Percentiles rank a stretch among this genome's conserved stretches.
These are phyloP conservation scores for Phytophthora nicotianae DNA, from an alignment of 352 stramenopile genomes.

Conservation along the genomic window DNA sequence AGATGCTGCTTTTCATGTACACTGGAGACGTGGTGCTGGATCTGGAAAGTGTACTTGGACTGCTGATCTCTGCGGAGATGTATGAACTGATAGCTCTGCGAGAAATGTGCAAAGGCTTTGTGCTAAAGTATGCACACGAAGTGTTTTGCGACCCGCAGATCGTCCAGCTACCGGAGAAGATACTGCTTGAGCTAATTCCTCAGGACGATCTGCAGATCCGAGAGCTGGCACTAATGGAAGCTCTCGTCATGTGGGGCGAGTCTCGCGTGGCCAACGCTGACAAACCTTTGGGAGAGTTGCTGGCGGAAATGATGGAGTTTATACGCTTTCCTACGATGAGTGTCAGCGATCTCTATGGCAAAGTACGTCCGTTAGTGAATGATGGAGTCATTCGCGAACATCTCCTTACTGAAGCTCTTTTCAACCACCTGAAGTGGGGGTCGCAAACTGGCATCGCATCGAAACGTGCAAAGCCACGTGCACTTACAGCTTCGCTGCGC, in stretches of 20 bases:
- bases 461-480: constrained; percentile 68
- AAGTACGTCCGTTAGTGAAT: constrained; percentile 77
- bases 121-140: constrained; percentile 81
- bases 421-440: constrained; percentile 88
- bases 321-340: constrained; percentile 89
- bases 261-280: constrained; percentile 58
- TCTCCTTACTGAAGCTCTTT: constrained; percentile 82
- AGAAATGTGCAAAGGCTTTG: constrained; percentile 85
- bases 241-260: constrained; percentile 80
- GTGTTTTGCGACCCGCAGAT: constrained; percentile 81
- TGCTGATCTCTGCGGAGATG: constrained; percentile 84
- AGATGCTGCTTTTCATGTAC: constrained; percentile 89
- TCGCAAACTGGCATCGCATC: constrained; percentile 62
- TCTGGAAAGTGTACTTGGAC: constrained; percentile 71
- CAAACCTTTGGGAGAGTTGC: constrained; percentile 53
- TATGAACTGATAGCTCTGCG: constrained; percentile 80
- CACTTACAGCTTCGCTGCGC: constrained; percentile 60
- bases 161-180: constrained; percentile 81
- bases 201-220: constrained; percentile 87
- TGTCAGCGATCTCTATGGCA: constrained; percentile 84
- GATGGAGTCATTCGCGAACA: constrained; percentile 70
- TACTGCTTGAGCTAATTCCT: constrained; percentile 81
- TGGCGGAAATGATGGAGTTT: constrained; percentile 82
- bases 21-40: constrained; percentile 81
- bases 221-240: constrained; percentile 78